Base-by-base conservation (phyloP, 73 alveolate species). In the Stentor coeruleus region DNA sequence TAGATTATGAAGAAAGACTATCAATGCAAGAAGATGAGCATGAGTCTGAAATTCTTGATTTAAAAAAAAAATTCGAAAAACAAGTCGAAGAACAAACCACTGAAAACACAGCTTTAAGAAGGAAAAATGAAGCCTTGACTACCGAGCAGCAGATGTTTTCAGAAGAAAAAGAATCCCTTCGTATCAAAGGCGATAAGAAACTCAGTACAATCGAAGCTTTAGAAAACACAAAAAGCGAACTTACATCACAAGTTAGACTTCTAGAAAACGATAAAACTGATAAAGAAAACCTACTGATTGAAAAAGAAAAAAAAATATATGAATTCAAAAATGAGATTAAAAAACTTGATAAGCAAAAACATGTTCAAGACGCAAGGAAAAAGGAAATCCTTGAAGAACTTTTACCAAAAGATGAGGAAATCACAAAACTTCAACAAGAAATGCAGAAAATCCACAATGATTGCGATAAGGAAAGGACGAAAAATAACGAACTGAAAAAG, bases 361-460 rank as follows among this genome's bases (percentile, higher is more conserved):
- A 94, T 76, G 97, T 94, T 11, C 92, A 91, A 33, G 89, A 96
- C 38, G 93, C 88, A 60, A 85, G 96, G 81, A 91, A 97, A 0
- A 94, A 96, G 33, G 97, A 94, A 86, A 94, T 94, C 96, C 77
- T 91, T 57, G 93, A 92, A 38, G 77, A 86, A 39, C 81, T 94
- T 30, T 95, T 92, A 76, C 98, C 98, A 0, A 94, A 94, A 66
- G 98, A 94, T 79, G 88, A 86, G 60, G 83, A 92, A 75, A 94
- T 94, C 55, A 95, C 86, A 59, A 81, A 81, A 66, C 86, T 92
- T 28, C 91, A 94, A 59, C 96, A 94, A 59, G 90, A 92, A 72
- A 74, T 92, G 66, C 87, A 91, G 59, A 92, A 91, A 59, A 35
- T 75, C 2, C 31, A 75, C 83, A 75, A 40, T n/a, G 83, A 75